phyloP scores from a whole-genome alignment of 1,284 basidiomycete species.

The Cystobasidiaceae sp. region DNA sequence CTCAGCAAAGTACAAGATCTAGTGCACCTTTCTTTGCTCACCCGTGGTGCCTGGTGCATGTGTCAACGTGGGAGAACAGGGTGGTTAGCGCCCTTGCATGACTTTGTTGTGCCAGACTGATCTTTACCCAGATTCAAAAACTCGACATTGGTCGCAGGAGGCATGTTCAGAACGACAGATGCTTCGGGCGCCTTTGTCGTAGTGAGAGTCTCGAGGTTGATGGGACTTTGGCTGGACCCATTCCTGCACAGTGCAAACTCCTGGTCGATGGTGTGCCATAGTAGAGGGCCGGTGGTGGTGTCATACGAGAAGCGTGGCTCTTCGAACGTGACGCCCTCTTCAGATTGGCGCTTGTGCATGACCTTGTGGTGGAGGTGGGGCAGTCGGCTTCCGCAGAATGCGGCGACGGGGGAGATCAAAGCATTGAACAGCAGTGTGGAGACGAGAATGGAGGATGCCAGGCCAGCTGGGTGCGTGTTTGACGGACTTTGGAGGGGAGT shows the following conservation, averaged over 20 bases:
- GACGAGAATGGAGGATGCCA: too few species aligned
- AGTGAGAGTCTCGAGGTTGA: neutral
- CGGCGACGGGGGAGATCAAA: too few species aligned
- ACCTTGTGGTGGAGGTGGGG: neutral
- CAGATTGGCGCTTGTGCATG: constrained; percentile 2
- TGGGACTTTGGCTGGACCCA: neutral
- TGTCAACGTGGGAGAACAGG: too few species aligned
- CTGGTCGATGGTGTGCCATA: neutral
- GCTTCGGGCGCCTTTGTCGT: neutral
- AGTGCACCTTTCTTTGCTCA: too few species aligned
- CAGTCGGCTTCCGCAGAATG: constrained; percentile 9
- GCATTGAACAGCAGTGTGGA: too few species aligned
- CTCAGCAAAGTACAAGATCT: too few species aligned
- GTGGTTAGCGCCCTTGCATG: too few species aligned
- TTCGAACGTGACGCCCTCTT: neutral
- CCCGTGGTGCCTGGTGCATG: constrained; percentile 3
- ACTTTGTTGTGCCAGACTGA: too few species aligned
- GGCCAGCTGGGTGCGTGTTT: too few species aligned
- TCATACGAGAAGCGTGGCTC: neutral
- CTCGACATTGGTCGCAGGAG: neutral
- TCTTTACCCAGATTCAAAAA: constrained; percentile 9
- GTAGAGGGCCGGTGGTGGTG: neutral
- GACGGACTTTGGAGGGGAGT: too few species aligned
- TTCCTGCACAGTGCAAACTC: neutral
- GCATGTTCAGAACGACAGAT: neutral